These are phyloP conservation scores for Ilyonectria mors-panacis DNA, from an alignment of 2,329 filamentous ascomycete species.

Conservation along the genomic window DNA sequence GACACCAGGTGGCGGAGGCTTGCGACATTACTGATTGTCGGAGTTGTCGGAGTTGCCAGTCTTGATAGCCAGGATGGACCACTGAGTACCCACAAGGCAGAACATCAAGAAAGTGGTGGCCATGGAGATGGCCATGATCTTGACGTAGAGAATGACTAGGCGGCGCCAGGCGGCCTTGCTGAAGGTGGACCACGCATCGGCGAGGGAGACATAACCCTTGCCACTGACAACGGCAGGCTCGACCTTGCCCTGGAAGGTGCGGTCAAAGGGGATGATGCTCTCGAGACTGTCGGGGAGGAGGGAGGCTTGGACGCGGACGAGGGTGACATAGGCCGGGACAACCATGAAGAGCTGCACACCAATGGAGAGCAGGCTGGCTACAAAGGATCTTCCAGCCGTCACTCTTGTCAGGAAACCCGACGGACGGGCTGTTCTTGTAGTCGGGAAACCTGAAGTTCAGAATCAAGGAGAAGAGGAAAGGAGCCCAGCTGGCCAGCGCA, in stretches of 20 bases:
- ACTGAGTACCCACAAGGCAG: constrained; percentile 66
- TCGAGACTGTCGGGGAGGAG: constrained; percentile 86
- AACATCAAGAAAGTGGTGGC: constrained; percentile 62
- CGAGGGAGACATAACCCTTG: constrained; percentile 77
- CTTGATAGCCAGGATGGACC: constrained; percentile 57
- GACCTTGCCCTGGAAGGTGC: constrained; percentile 84
- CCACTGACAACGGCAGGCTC: constrained; percentile 82
- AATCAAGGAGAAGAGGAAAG: constrained; percentile 61
- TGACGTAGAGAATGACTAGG: constrained; percentile 81
- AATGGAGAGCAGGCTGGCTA: constrained; percentile 67
- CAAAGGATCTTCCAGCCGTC: constrained; percentile 62
- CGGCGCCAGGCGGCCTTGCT: constrained; percentile 79
- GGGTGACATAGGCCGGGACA: constrained; percentile 82
- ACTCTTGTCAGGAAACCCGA: constrained; percentile 50
- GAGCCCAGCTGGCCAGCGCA: constrained; percentile 64
- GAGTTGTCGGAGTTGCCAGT: neutral
- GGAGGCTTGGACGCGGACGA: constrained; percentile 88
- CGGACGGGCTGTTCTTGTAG: constrained; percentile 21
- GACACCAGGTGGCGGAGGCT: neutral
- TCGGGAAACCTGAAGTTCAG: constrained; percentile 58
- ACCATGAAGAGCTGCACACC: constrained; percentile 66
- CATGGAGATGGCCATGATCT: constrained; percentile 73
- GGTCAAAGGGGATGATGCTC: constrained; percentile 91
- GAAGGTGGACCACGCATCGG: constrained; percentile 86
- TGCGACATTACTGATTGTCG: constrained; percentile 3